Evolutionary conservation across 257 asterid species (phyloP).

Genomic region (Knoxia roxburghii): DNA sequence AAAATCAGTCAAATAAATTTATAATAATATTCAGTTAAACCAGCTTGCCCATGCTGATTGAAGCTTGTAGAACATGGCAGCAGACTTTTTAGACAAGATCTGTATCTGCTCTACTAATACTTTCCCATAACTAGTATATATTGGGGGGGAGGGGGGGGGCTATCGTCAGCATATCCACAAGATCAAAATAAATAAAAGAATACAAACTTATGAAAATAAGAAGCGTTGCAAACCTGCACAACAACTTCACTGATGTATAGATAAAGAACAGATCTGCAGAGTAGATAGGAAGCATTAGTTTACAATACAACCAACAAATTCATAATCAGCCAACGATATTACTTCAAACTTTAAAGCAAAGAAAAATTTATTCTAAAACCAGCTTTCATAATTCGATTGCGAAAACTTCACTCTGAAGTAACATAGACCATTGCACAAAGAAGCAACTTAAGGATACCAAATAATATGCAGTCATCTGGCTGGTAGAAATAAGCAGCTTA

Average conservation of each 20-base stretch:
- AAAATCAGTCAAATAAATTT: background rate
- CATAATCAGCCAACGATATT: background rate
- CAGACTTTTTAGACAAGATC: background rate
- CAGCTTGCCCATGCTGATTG: background rate
- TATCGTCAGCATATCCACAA: background rate
- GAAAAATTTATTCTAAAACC: background rate
- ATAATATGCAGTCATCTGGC: background rate
- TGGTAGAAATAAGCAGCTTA: background rate
- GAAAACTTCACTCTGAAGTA: background rate
- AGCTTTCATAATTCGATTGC: background rate
- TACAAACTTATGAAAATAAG: background rate
- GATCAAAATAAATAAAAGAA: background rate
- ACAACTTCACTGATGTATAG: slow-evolving; percentile 67
- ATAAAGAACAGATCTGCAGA: slow-evolving; percentile 65
- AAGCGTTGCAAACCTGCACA: slow-evolving; percentile 56
- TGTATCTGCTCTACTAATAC: background rate
- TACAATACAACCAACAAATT: background rate
- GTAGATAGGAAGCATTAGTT: background rate
- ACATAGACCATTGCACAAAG: background rate
- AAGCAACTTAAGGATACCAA: slow-evolving; percentile 1
- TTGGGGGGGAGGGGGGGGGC: no score
- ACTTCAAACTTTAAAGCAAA: background rate
- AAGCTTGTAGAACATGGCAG: background rate
- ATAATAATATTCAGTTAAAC: no score
- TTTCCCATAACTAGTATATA: no score